Conservation (phyloP, 805 yeast species). For the Candida lessepsii region DNA sequence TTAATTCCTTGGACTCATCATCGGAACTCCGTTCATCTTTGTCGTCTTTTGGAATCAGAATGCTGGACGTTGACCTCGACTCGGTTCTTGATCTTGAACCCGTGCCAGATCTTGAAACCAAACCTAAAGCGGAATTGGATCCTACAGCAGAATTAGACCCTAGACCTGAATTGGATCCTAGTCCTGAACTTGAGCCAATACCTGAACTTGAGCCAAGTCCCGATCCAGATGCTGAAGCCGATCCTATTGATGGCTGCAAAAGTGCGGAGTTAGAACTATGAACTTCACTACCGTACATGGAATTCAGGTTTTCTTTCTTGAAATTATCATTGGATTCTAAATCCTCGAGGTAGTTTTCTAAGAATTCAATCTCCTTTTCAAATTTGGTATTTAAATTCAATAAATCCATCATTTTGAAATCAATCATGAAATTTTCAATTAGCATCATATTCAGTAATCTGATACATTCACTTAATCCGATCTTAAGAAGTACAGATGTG, state of each 20-base stretch:
- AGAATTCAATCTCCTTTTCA: conserved; percentile 39
- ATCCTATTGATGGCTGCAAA: too few relatives aligned
- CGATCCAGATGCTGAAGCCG: too few relatives aligned
- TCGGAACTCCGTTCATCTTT: conserved; percentile 1
- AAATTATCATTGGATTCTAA: conserved; percentile 7
- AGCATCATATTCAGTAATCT: conserved; percentile 48
- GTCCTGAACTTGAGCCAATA: too few relatives aligned
- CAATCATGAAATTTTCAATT: conserved; percentile 50
- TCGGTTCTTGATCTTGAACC: not conserved
- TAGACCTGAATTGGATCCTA: too few relatives aligned
- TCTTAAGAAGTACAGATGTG: conserved; percentile 37
- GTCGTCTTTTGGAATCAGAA: not conserved
- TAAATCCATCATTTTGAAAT: conserved; percentile 42
- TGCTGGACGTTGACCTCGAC: conserved; percentile 1
- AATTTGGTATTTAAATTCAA: conserved; percentile 39
- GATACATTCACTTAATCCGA: conserved; percentile 50
- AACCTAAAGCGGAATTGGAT: not conserved
- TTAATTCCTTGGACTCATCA: conserved; percentile 14
- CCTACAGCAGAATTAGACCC: too few relatives aligned
- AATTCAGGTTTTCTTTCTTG: conserved; percentile 1
- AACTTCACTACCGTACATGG: not conserved
- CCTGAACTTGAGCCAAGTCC: too few relatives aligned
- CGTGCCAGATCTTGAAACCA: too few relatives aligned
- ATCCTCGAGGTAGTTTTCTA: conserved; percentile 20
- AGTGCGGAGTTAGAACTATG: not conserved